Evolutionary conservation across 495 filamentous ascomycete species (phyloP).

Genomic region (Daldinia vernicosa): DNA sequence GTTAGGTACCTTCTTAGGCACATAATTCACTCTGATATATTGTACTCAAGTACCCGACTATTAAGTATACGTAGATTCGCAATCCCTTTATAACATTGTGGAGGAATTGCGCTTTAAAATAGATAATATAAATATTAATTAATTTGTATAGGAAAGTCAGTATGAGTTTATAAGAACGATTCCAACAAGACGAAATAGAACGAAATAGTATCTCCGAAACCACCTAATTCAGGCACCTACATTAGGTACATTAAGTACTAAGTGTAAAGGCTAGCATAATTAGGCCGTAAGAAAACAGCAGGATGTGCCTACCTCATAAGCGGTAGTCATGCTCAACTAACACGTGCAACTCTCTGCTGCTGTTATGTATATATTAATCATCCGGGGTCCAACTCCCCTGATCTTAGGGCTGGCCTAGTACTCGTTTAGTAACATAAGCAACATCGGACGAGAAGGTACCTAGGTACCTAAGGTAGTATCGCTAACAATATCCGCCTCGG

Average conservation of each 20-base stretch:
- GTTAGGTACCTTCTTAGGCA: neutral
- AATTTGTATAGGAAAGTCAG: neutral
- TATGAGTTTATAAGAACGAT: neutral
- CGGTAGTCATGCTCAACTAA: neutral
- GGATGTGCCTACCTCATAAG: too few species aligned
- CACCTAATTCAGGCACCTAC: neutral
- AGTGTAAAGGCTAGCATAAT: neutral
- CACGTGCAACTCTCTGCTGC: neutral
- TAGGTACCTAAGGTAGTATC: slow-evolving; percentile 1
- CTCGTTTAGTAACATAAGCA: slow-evolving; percentile 1
- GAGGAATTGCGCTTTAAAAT: neutral
- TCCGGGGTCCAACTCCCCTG: slow-evolving; percentile 11
- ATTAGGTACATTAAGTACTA: neutral
- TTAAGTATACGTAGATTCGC: neutral
- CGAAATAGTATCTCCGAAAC: neutral
- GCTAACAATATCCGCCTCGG: slow-evolving; percentile 2
- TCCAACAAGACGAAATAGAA: neutral
- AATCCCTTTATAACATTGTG: neutral
- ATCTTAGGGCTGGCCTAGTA: slow-evolving; percentile 24
- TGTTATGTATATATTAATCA: slow-evolving; percentile 22
- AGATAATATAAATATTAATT: neutral
- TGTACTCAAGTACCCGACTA: neutral
- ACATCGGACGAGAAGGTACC: slow-evolving; percentile 1
- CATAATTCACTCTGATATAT: neutral
- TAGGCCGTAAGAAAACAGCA: neutral